Percentiles rank a stretch among this genome's conserved stretches.
Evolutionary conservation across 805 yeast species (phyloP).

Genomic region (Myxozyma neotropica): DNA sequence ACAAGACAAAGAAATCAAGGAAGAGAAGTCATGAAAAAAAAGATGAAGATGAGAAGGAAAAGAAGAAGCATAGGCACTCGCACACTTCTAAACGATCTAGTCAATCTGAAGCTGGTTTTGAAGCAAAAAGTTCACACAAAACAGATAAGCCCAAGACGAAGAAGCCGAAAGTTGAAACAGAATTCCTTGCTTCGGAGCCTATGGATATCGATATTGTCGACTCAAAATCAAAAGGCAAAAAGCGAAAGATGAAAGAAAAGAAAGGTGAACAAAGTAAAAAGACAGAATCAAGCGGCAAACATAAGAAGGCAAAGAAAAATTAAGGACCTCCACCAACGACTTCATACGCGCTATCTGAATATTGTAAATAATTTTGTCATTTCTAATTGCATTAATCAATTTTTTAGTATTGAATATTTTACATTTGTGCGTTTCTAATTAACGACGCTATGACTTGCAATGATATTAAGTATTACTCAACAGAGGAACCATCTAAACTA

Average conservation of each 20-base stretch:
- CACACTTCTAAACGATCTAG: neutral
- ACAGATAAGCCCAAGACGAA: no score
- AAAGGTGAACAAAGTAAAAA: constrained; percentile 40
- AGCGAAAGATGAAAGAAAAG: constrained; percentile 41
- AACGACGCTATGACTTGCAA: neutral
- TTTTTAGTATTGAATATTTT: no score
- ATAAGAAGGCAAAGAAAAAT: neutral
- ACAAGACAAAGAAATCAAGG: constrained; percentile 36
- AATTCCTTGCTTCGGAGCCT: neutral
- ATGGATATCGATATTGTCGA: constrained; percentile 15
- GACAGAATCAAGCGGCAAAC: neutral
- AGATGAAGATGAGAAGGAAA: constrained; percentile 37
- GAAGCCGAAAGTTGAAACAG: no score
- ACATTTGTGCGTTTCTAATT: no score
- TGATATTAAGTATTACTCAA: neutral
- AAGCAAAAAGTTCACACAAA: no score
- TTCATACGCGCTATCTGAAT: no score
- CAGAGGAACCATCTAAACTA: no score
- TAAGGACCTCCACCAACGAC: neutral
- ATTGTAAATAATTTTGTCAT: no score
- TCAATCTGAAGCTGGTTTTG: no score
- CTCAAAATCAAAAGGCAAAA: constrained; percentile 35
- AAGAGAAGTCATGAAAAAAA: constrained; percentile 38
- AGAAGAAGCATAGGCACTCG: constrained; percentile 38
- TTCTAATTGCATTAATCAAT: no score